Evolutionary conservation across 2,329 filamentous ascomycete species (phyloP).

Genomic region (Colletotrichum spinosum): DNA sequence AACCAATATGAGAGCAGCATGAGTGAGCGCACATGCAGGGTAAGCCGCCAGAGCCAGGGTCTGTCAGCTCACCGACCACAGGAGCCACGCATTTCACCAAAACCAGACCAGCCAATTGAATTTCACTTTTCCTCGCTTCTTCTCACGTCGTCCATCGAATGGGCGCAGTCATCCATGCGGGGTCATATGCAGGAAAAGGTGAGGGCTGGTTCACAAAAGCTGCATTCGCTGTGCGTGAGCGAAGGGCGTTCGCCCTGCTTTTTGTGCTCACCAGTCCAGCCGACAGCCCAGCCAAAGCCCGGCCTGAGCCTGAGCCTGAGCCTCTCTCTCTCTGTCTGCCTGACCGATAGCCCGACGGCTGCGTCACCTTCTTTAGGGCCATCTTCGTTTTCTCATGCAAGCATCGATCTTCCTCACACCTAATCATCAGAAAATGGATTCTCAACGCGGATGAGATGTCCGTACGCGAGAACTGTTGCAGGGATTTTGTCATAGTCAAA

Average conservation of each 20-base stretch:
- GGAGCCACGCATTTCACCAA: neutral
- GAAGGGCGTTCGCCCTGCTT: neutral
- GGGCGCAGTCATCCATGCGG: neutral
- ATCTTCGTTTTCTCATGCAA: neutral
- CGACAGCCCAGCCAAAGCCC: too few species aligned
- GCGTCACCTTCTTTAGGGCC: neutral
- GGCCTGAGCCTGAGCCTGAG: neutral
- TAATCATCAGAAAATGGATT: neutral
- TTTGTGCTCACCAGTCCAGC: neutral
- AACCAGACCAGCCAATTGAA: slow-evolving; percentile 6
- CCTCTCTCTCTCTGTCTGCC: neutral
- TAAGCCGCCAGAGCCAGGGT: neutral
- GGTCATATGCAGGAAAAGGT: neutral
- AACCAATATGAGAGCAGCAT: neutral
- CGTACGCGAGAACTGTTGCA: neutral
- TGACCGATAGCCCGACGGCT: neutral
- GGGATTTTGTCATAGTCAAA: neutral
- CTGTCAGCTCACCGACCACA: slow-evolving; percentile 3
- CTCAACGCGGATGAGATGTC: neutral
- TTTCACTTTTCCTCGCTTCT: neutral
- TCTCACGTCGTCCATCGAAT: neutral
- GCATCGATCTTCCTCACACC: neutral
- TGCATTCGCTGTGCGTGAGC: neutral
- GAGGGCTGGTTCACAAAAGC: slow-evolving; percentile 1
- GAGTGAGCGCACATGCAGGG: slow-evolving; percentile 2